These are phyloP conservation scores for Rhododendron williamsianum DNA, from an alignment of 148 eudicot species.

Conservation along the genomic window DNA sequence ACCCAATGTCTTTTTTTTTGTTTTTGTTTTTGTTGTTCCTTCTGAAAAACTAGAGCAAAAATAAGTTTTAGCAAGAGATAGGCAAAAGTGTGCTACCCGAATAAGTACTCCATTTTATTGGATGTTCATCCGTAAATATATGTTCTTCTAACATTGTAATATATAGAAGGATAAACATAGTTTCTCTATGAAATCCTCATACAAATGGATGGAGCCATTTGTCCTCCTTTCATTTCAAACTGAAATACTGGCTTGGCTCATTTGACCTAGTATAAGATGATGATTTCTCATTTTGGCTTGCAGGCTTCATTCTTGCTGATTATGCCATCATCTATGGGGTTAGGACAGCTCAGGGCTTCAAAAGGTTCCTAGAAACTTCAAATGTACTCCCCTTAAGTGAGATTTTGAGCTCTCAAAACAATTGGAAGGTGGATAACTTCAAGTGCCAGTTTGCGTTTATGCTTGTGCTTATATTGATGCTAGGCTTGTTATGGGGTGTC, in stretches of 20 bases:
- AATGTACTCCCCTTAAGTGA: conserved; percentile 8
- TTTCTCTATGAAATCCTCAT: background rate
- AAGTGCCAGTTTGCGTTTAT: conserved; percentile 28
- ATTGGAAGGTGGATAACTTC: conserved; percentile 19
- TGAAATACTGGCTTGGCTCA: background rate
- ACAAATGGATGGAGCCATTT: background rate
- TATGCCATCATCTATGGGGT: conserved; percentile 60
- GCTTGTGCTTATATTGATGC: conserved; percentile 31
- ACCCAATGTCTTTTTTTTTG: no score
- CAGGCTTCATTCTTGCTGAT: conserved; percentile 68
- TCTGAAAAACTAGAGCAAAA: no score
- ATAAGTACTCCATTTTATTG: no score
- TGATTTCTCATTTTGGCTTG: background rate
- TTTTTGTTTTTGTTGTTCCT: no score
- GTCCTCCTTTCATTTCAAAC: background rate
- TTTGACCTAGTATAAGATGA: background rate
- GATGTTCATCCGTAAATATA: background rate
- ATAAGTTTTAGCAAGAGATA: no score
- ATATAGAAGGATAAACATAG: no score
- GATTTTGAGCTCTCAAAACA: background rate
- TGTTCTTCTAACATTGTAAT: no score
- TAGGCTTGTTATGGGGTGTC: conserved; percentile 44
- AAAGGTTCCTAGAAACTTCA: conserved; percentile 23
- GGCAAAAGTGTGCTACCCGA: no score
- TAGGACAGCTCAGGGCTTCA: conserved; percentile 56